Evolutionary conservation across 2,329 filamentous ascomycete genomes (phyloP), one percentile per base, ranked within the genome.

Genomic region (Scedosporium boydii): DNA sequence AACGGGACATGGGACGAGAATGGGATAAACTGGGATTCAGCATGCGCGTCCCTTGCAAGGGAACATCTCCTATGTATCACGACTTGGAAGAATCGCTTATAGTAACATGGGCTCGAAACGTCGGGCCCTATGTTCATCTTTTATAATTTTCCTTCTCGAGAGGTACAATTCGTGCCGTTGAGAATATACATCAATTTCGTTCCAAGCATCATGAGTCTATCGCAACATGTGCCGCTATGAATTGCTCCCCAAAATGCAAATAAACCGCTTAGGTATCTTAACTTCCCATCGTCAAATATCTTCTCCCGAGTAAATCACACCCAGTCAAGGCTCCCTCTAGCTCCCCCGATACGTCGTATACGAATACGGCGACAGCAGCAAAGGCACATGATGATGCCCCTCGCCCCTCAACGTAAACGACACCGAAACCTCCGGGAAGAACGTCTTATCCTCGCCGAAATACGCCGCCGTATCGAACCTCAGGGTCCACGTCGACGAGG

Each of bases 331-430:
- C 44, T 44, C 34, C 34, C 34, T 38, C 34, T 51, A 91, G 72
- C 87, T 90, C 16, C 90, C 90, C 58, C 90, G 79, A 75, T 95
- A 95, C 9, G 90, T 93, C 48, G 88, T 89, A 76, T 91, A 95
- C 71, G 87, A 89, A 76, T 87, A 93, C 34, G 90, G 90, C 66
- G 87, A 86, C 75, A 93, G 73, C 72, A 95, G 71, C 70, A 95
- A 74, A 55, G 90, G 90, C 3, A 95, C 89, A 76, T 95, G 90
- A 70, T 90, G 93, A 70, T 88, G 85, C 79, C 90, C 85, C 23
- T 79, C 80, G 69, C 77, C 74, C 10, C 75, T 70, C 23, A 86
- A 81, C 58, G 77, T 75, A 64, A 85, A 84, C 0, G 78, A 77
- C 46, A 87, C 78, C 16, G 75, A 74, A 18, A 82, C 83, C 75